A percentile compares a stretch with the other conserved stretches of the same genome.
Evolutionary conservation across 2,329 filamentous ascomycete species (phyloP).

Genomic region (Aspergillus arachidicola): DNA sequence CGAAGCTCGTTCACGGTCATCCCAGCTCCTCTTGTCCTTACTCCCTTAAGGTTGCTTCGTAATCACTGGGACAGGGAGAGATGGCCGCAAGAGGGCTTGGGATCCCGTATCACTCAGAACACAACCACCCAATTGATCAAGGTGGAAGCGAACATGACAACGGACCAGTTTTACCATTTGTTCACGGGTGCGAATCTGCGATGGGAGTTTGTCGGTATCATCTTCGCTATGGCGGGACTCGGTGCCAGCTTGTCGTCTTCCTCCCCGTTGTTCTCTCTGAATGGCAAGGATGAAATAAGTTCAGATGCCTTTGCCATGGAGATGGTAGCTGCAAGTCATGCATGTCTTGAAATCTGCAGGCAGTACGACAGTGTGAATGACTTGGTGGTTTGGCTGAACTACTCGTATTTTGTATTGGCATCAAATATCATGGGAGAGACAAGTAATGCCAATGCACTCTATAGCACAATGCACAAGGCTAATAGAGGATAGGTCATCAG

Average conservation of each 20-base stretch:
- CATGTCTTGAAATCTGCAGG: constrained; percentile 9
- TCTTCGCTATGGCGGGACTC: constrained; percentile 6
- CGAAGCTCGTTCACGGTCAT: constrained; percentile 2
- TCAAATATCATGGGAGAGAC: constrained; percentile 6
- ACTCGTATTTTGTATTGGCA: constrained; percentile 3
- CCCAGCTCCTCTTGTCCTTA: constrained; percentile 4
- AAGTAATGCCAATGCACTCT: neutral
- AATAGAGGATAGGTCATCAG: constrained; percentile 4
- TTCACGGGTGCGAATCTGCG: constrained; percentile 9
- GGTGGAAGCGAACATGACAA: constrained; percentile 1
- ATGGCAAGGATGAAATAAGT: neutral
- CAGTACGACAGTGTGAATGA: constrained; percentile 9
- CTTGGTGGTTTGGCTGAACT: constrained; percentile 6
- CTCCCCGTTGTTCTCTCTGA: neutral
- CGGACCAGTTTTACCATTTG: constrained; percentile 2
- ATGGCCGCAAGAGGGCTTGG: neutral
- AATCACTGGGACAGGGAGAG: neutral
- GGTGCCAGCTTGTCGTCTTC: neutral
- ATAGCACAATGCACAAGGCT: neutral
- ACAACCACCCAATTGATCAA: neutral
- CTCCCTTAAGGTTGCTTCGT: neutral
- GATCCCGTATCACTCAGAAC: constrained; percentile 4
- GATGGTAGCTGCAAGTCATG: constrained; percentile 7
- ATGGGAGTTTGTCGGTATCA: constrained; percentile 9
- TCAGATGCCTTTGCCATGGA: constrained; percentile 7